A percentile compares a stretch with the other conserved stretches of the same genome.
These are phyloP conservation scores for Trichophyton equinum DNA, from an alignment of 2,329 filamentous ascomycete genomes.

Conservation along the genomic window DNA sequence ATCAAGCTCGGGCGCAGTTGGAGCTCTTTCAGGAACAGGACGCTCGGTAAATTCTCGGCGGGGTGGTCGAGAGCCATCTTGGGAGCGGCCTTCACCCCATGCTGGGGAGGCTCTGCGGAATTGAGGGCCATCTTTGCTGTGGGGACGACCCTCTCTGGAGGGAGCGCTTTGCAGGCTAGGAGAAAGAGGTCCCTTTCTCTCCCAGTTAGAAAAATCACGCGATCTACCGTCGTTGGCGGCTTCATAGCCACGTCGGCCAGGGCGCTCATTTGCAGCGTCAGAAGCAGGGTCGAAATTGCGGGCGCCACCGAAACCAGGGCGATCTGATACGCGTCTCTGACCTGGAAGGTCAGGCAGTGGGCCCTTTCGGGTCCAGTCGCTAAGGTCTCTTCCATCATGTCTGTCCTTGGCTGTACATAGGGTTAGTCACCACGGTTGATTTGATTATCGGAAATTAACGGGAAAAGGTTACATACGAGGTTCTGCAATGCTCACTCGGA, in stretches of 20 bases:
- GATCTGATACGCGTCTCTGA: constrained; percentile 33
- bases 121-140: constrained; percentile 48
- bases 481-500: constrained; percentile 91
- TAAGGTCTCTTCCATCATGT: constrained; percentile 66
- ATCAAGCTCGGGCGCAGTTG: constrained; percentile 83
- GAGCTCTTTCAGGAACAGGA: constrained; percentile 51
- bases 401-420: constrained; percentile 69
- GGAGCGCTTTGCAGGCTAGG: constrained; percentile 45
- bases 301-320: constrained; percentile 38
- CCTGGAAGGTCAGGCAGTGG: constrained; percentile 63
- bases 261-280: constrained; percentile 51
- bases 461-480: constrained; percentile 58
- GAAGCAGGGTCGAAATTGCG: constrained; percentile 44
- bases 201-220: constrained; percentile 81
- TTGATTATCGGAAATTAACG: neutral
- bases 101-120: constrained; percentile 58
- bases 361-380: constrained; percentile 87
- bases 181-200: constrained; percentile 82
- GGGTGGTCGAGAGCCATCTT: constrained; percentile 68
- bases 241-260: constrained; percentile 53
- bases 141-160: constrained; percentile 41
- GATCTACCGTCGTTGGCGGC: constrained; percentile 55
- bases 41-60: constrained; percentile 64
- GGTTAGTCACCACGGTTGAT: neutral
- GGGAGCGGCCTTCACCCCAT: constrained; percentile 57